A percentile compares a stretch with the other conserved stretches of the same genome.
phyloP scores from a whole-genome alignment of 257 asterid species.

The Capsicum rhomboideum region DNA sequence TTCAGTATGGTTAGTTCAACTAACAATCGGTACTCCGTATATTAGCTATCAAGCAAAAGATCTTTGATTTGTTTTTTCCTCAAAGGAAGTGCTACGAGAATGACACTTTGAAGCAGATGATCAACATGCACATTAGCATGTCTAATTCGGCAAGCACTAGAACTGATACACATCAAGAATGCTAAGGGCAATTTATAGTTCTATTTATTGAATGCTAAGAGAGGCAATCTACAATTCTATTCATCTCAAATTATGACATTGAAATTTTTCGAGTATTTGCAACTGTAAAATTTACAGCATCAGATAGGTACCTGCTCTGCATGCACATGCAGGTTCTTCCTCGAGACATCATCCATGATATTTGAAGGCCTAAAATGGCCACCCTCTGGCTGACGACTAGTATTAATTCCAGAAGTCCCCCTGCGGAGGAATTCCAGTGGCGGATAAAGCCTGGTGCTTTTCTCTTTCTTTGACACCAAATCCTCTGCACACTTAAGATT shows the following conservation, averaged over 20 bases:
- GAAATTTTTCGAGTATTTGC: neutral
- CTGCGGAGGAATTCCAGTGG: constrained; percentile 32
- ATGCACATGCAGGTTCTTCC: constrained; percentile 46
- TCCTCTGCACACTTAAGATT: constrained; percentile 60
- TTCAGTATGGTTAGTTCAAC: neutral
- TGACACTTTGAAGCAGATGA: neutral
- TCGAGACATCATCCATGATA: constrained; percentile 27
- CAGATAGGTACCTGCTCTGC: constrained; percentile 54
- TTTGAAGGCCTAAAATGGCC: constrained; percentile 26
- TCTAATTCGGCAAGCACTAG: neutral
- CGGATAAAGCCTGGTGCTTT: constrained; percentile 25
- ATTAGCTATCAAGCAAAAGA: neutral
- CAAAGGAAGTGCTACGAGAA: neutral
- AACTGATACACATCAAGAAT: neutral
- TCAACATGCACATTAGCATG: neutral
- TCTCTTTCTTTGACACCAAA: constrained; percentile 25
- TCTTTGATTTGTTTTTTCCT: neutral
- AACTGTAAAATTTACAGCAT: neutral
- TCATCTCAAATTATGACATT: neutral
- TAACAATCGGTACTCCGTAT: neutral
- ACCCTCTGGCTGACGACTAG: constrained; percentile 19
- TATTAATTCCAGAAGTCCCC: constrained; percentile 40
- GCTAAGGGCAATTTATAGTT: neutral
- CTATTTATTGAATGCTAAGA: neutral
- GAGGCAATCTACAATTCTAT: neutral